Conservation (phyloP, 2,329 filamentous ascomycete genomes). For the Fulvia fulva region DNA sequence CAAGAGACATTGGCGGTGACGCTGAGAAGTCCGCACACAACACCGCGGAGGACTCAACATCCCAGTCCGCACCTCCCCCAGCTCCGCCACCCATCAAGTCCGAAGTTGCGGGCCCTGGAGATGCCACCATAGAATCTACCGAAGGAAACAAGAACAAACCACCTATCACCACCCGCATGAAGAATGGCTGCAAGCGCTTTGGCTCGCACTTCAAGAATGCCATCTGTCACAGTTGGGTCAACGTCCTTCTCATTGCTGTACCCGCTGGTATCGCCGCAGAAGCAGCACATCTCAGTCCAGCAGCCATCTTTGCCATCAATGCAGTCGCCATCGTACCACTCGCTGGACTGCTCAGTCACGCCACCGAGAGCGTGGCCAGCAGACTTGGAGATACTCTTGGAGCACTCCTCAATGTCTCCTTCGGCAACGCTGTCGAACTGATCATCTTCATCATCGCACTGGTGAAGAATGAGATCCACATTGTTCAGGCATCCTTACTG, state of each 20-base stretch:
- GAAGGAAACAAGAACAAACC: slow-evolving; percentile 36
- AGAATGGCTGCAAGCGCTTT: slow-evolving; percentile 50
- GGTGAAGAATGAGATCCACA: slow-evolving; percentile 78
- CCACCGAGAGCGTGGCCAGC: slow-evolving; percentile 48
- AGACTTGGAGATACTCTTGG: slow-evolving; percentile 48
- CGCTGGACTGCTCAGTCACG: slow-evolving; percentile 47
- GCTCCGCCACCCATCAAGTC: slow-evolving; percentile 43
- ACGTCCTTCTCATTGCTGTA: slow-evolving; percentile 72
- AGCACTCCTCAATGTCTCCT: slow-evolving; percentile 50
- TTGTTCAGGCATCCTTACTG: slow-evolving; percentile 85
- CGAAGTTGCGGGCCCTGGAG: slow-evolving; percentile 48
- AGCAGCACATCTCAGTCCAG: slow-evolving; percentile 37
- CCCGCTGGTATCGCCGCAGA: slow-evolving; percentile 69
- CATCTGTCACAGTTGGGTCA: slow-evolving; percentile 71
- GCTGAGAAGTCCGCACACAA: slow-evolving; percentile 27
- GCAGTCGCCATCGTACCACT: slow-evolving; percentile 50
- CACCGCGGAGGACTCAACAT: slow-evolving; percentile 18
- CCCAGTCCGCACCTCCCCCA: slow-evolving; percentile 30
- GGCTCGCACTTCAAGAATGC: slow-evolving; percentile 54
- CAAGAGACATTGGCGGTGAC: slow-evolving; percentile 25
- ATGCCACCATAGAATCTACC: slow-evolving; percentile 49
- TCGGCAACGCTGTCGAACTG: slow-evolving; percentile 51
- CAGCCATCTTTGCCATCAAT: slow-evolving; percentile 50
- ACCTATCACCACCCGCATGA: slow-evolving; percentile 48
- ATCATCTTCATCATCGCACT: slow-evolving; percentile 67